These are phyloP conservation scores for Hypomyces rosellus DNA, from an alignment of 2,329 filamentous ascomycete species.

Conservation along the genomic window DNA sequence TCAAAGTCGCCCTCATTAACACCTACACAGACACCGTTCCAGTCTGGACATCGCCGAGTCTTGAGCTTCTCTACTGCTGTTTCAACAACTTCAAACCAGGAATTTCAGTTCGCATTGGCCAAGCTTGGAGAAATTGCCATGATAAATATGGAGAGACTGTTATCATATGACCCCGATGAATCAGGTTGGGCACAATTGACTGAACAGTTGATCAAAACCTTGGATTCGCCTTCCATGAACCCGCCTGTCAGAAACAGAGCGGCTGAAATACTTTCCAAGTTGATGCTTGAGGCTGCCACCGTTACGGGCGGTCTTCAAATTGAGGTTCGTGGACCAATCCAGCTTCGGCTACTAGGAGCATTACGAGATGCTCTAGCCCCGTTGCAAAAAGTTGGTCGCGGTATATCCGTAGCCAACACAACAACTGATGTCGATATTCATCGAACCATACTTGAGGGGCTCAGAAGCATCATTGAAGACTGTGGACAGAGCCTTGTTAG, in stretches of 20 bases:
- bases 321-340: conserved; percentile 53
- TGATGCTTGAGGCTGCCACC: conserved; percentile 52
- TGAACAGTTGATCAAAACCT: conserved; percentile 44
- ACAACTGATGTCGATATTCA: conserved; percentile 73
- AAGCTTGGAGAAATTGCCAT: conserved; percentile 68
- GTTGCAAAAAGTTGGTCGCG: conserved; percentile 48
- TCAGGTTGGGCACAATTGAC: conserved; percentile 72
- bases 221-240: conserved; percentile 42
- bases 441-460: conserved; percentile 67
- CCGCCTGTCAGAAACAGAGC: conserved; percentile 52
- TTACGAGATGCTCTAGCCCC: conserved; percentile 52
- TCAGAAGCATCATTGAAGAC: conserved; percentile 78
- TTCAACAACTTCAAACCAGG: conserved; percentile 48
- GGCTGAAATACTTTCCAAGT: conserved; percentile 56
- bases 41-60: conserved; percentile 37
- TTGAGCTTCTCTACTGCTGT: conserved; percentile 42
- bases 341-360: conserved; percentile 64
- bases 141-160: conserved; percentile 69
- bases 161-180: conserved; percentile 56
- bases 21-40: conserved; percentile 27
- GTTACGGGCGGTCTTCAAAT: conserved; percentile 47
- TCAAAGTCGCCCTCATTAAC: conserved; percentile 16
- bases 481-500: conserved; percentile 76
- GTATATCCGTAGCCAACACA: conserved; percentile 50
- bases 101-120: conserved; percentile 61